These are phyloP conservation scores for Cutaneotrichosporon spelunceum DNA, from an alignment of 1,284 basidiomycete genomes.

Conservation along the genomic window DNA sequence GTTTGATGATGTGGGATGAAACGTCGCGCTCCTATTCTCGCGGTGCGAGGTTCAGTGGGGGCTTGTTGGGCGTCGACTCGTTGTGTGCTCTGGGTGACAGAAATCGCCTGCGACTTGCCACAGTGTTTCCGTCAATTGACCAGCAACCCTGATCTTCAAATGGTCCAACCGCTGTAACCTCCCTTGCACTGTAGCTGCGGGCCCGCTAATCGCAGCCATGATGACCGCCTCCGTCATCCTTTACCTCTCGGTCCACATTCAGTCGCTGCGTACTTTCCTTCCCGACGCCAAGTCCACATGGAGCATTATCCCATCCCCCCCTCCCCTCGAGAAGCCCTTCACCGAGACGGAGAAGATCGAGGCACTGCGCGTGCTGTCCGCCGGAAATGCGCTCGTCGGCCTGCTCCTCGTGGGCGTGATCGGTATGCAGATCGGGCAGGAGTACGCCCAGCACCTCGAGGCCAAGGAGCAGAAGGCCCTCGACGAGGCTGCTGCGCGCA, in stretches of 20 bases:
- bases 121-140: too few species aligned
- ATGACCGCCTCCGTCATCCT: slow-evolving; percentile 71
- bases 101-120: too few species aligned
- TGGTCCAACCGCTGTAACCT: too few species aligned
- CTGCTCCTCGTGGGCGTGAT: slow-evolving; percentile 57
- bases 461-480: slow-evolving; percentile 59
- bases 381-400: slow-evolving; percentile 77
- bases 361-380: slow-evolving; percentile 72
- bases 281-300: slow-evolving; percentile 43
- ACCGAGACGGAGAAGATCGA: slow-evolving; percentile 65
- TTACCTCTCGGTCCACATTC: slow-evolving; percentile 75
- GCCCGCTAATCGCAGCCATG: slow-evolving; percentile 57
- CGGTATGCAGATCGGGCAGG: slow-evolving; percentile 69
- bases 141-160: too few species aligned
- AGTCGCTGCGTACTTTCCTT: slow-evolving; percentile 63
- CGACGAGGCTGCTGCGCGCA: slow-evolving; percentile 40
- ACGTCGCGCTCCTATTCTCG: not conserved
- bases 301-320: slow-evolving; percentile 48
- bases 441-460: slow-evolving; percentile 71
- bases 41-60: too few species aligned
- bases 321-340: slow-evolving; percentile 58
- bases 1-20: slow-evolving; percentile 18
- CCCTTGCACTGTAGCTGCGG: too few species aligned
- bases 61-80: too few species aligned
- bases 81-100: too few species aligned